Evolutionary conservation across 1,139 yeast genomes (phyloP).

Genomic region (Zygosaccharomyces pseudobailii): DNA sequence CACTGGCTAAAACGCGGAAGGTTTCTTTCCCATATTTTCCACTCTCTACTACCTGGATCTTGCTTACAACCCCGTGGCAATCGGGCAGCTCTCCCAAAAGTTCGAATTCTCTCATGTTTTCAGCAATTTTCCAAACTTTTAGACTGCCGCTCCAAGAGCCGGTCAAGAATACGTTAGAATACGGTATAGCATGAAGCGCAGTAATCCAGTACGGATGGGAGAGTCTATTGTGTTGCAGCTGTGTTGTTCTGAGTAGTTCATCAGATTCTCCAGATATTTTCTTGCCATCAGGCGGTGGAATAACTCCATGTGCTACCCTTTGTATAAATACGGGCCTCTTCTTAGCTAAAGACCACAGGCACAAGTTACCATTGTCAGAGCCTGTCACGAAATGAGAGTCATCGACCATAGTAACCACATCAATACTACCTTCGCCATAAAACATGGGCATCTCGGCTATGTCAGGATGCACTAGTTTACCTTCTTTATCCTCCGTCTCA

Average conservation of each 20-base stretch:
- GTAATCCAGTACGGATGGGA: constrained; percentile 85
- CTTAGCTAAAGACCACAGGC: constrained; percentile 84
- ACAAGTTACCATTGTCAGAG: constrained; percentile 84
- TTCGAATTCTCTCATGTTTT: constrained; percentile 56
- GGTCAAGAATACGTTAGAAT: constrained; percentile 72
- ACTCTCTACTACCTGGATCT: constrained; percentile 60
- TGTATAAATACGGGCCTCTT: constrained; percentile 76
- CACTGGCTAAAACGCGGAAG: constrained; percentile 57
- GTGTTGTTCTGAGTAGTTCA: constrained; percentile 39
- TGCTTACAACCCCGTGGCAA: constrained; percentile 69
- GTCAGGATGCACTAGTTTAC: constrained; percentile 27
- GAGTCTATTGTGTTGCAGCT: constrained; percentile 48
- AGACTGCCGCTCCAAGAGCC: constrained; percentile 85
- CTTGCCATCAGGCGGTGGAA: constrained; percentile 44
- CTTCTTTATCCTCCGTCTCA: constrained; percentile 33
- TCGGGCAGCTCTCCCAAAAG: constrained; percentile 51
- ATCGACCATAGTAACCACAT: constrained; percentile 86
- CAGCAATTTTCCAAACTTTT: constrained; percentile 71
- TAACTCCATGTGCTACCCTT: constrained; percentile 74
- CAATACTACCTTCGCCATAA: constrained; percentile 81
- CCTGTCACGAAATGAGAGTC: constrained; percentile 92
- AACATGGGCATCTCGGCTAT: constrained; percentile 37
- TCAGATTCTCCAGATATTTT: constrained; percentile 68
- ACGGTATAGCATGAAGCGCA: constrained; percentile 81
- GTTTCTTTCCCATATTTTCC: constrained; percentile 45